Base-by-base conservation (phyloP, 2,329 filamentous ascomycete genomes). In the Remersonia thermophila region DNA sequence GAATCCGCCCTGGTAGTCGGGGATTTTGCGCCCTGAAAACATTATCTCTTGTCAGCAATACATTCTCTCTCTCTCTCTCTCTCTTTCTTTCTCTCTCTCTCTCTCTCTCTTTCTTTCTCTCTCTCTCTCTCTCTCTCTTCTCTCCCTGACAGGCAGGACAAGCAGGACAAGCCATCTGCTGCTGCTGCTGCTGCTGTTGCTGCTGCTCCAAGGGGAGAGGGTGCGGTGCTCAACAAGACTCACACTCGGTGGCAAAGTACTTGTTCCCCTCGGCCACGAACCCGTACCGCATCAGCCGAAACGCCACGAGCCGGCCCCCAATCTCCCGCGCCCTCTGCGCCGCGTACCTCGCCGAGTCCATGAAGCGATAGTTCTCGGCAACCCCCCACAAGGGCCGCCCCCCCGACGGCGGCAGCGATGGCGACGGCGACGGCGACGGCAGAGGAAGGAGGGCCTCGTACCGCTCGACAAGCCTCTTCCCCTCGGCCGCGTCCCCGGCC, bases 1-100 rank as follows among this genome's bases (percentile, higher is more conserved):
- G 52, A 85, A 86, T 0, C 83, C 82, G 37, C 82, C 83, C 56
- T 85, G 80, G 52, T 83, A 72, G 35, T 70, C 64, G 1, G 82
- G 81, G 37, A 60, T 67, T 54, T 78, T 79, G 37, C 83, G 73
- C 83, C 81, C 51, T 53, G 17, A 27, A 8, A 17, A 4, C 4
- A 4, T n/a, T 12, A 7, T 26, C 26, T 32, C 27, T n/a, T 35
- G 35, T 15, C 13, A 15, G 12, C 15, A 30, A 15, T 11, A 18
- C 12, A n/a, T n/a, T n/a, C n/a, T n/a, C n/a, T n/a, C n/a, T n/a
- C n/a, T n/a, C n/a, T n/a, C n/a, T n/a, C n/a, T n/a, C n/a, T n/a
- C n/a, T n/a, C n/a, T n/a, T n/a, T n/a, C n/a, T n/a, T n/a, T n/a
- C n/a, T n/a, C n/a, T n/a, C n/a, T n/a, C n/a, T n/a, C n/a, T n/a